A percentile compares a stretch with the other conserved stretches of the same genome.
Evolutionary conservation across 202 grass and related monocot species (phyloP).

Genomic region (Cymbopogon flexuosus): DNA sequence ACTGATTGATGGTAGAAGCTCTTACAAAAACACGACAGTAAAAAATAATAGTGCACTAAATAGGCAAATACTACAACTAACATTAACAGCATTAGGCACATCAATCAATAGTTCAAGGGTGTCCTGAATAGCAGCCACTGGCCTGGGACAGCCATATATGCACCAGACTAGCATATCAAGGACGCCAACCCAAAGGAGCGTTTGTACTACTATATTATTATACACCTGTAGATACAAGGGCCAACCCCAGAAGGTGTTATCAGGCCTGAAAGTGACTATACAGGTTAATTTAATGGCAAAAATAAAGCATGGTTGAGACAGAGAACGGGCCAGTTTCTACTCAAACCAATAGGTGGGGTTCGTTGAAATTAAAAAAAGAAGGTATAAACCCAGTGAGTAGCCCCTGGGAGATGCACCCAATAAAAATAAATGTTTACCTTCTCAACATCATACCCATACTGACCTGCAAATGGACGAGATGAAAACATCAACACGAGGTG

Average conservation of each 20-base stretch:
- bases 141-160: neutral
- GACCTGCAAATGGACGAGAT: slow-evolving; percentile 53
- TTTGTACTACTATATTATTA: neutral
- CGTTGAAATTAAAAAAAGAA: neutral
- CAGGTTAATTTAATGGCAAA: neutral
- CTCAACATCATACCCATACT: slow-evolving; percentile 60
- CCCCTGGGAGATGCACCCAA: slow-evolving; percentile 14
- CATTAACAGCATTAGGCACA: neutral
- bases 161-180: neutral
- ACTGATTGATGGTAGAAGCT: neutral
- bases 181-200: neutral
- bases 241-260: neutral
- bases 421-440: slow-evolving; percentile 52
- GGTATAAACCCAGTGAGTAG: neutral
- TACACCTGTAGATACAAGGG: neutral
- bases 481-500: neutral
- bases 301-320: neutral
- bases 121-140: neutral
- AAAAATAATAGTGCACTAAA: neutral
- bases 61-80: neutral
- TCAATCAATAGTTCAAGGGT: neutral
- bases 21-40: neutral
- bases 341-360: neutral
- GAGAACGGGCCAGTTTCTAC: neutral
- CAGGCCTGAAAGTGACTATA: neutral